phyloP scores from a whole-genome alignment of 164 flowering plant genomes.

The Magnolia changhungtana region DNA sequence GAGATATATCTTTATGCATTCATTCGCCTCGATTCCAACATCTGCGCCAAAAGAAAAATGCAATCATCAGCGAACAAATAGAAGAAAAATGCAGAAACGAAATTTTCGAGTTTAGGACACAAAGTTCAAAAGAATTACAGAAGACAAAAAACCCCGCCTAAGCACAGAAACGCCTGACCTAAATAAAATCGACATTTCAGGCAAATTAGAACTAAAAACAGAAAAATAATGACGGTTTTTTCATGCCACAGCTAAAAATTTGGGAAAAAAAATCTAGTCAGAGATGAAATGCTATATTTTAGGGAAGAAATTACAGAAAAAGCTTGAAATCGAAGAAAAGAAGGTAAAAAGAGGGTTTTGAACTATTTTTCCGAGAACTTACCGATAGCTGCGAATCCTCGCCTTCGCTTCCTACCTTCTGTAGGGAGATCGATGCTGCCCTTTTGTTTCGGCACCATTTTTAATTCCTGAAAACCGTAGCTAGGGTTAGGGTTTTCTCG shows the following conservation, averaged over 20 bases:
- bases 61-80: background rate
- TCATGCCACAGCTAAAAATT: background rate
- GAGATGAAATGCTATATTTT: background rate
- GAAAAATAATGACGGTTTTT: too few relatives aligned
- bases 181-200: background rate
- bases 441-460: background rate
- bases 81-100: background rate
- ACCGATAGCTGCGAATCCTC: background rate
- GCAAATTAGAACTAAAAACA: background rate
- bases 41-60: slow-evolving; percentile 36
- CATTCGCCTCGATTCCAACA: slow-evolving; percentile 74
- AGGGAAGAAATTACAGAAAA: background rate
- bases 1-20: slow-evolving; percentile 69
- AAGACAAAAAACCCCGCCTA: background rate
- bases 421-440: background rate
- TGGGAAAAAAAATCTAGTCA: background rate
- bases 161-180: background rate
- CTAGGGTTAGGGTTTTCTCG: background rate
- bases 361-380: background rate
- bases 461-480: background rate
- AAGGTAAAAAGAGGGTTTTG: background rate
- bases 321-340: background rate
- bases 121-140: background rate
- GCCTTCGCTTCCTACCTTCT: background rate
- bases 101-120: too few relatives aligned